phyloP scores from a whole-genome alignment of 2,329 filamentous ascomycete genomes.

The Neonectria ditissima region DNA sequence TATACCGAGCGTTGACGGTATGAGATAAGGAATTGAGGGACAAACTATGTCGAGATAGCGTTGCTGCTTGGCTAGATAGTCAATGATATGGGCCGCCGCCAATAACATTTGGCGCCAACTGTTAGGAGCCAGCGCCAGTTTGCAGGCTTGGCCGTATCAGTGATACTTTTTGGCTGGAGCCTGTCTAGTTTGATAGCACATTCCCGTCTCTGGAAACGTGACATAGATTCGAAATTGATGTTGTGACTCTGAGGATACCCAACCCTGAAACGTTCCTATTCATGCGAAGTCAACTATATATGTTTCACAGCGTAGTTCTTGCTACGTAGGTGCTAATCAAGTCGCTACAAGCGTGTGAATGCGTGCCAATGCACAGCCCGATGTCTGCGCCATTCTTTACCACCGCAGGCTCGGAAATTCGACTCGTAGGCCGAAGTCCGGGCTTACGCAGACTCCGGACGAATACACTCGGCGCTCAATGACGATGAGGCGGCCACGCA shows the following conservation, averaged over 20 bases:
- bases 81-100: constrained; percentile 8
- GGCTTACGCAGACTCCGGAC: not conserved
- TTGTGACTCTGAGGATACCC: not conserved
- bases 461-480: not conserved
- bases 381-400: not conserved
- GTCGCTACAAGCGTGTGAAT: no score
- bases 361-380: not conserved
- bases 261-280: not conserved
- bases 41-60: constrained; percentile 9
- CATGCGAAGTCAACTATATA: not conserved
- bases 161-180: not conserved
- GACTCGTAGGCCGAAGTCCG: not conserved
- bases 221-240: not conserved
- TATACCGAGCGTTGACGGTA: constrained; percentile 3
- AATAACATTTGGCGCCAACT: constrained; percentile 12
- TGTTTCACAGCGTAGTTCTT: not conserved
- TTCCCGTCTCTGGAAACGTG: not conserved
- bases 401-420: not conserved
- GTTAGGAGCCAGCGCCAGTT: not conserved
- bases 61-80: not conserved
- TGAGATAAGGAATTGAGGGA: constrained; percentile 5
- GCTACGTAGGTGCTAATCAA: not conserved
- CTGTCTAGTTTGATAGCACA: not conserved
- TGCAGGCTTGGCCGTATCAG: not conserved
- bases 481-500: not conserved